Evolutionary conservation across 495 filamentous ascomycete genomes (phyloP).

Genomic region (Penicillium fimorum): DNA sequence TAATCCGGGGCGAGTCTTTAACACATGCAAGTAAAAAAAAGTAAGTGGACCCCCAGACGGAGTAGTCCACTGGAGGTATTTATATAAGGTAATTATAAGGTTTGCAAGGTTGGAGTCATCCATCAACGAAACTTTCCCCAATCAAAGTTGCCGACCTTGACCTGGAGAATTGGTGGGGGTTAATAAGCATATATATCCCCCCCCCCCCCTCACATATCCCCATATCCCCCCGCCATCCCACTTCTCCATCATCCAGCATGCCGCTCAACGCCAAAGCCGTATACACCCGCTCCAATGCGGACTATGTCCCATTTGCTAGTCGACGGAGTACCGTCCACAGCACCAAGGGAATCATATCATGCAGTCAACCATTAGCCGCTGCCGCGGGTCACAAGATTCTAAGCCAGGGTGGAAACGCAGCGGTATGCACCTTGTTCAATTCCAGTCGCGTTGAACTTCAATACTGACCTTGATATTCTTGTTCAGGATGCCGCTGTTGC

Average conservation of each 20-base stretch:
- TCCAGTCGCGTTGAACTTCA: not conserved
- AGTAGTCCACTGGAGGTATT: not conserved
- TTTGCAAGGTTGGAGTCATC: not conserved
- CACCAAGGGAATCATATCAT: conserved; percentile 87
- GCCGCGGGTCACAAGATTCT: conserved; percentile 84
- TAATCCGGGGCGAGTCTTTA: no score
- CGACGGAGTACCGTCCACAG: conserved; percentile 91
- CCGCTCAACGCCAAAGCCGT: conserved; percentile 59
- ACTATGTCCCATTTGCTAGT: conserved; percentile 69
- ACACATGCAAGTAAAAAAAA: not conserved
- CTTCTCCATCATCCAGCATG: conserved; percentile 35
- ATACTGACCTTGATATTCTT: conserved; percentile 6
- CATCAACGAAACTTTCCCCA: not conserved
- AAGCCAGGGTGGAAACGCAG: conserved; percentile 86
- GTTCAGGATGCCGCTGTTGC: conserved; percentile 89
- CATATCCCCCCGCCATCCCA: not conserved
- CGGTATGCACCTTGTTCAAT: conserved; percentile 53
- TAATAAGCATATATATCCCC: not conserved
- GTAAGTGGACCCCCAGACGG: not conserved
- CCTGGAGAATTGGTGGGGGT: conserved; percentile 2
- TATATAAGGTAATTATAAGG: not conserved
- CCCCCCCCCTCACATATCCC: not conserved
- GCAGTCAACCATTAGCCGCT: conserved; percentile 86
- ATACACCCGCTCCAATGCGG: conserved; percentile 60
- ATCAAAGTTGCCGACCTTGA: not conserved